Percentiles rank a stretch among this genome's conserved stretches.
Conservation (phyloP, 75 land plant species). For the Cryptomeria japonica region DNA sequence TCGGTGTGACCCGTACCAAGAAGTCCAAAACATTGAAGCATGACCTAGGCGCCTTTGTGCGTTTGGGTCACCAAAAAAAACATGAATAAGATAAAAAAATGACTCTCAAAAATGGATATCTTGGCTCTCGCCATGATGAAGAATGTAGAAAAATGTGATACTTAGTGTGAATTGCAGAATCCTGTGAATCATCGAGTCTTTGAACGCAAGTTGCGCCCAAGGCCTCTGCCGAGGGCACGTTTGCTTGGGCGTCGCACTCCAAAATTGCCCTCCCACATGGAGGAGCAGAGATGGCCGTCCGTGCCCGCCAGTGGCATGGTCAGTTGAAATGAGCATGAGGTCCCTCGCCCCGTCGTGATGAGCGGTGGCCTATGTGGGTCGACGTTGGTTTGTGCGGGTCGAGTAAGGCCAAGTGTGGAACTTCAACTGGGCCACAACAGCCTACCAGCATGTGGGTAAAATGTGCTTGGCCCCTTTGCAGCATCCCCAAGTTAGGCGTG, state of each 20-base stretch:
- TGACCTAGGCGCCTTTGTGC: too few species aligned
- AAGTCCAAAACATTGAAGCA: too few species aligned
- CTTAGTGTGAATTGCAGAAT: conserved; percentile 48
- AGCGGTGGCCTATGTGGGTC: neutral
- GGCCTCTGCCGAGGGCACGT: conserved; percentile 7
- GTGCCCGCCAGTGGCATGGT: neutral
- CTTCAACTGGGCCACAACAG: too few species aligned
- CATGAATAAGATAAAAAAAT: neutral
- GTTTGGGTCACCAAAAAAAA: too few species aligned
- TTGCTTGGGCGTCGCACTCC: neutral
- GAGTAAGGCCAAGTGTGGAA: too few species aligned
- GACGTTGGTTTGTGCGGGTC: too few species aligned
- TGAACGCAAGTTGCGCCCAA: conserved; percentile 42
- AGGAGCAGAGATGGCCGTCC: neutral
- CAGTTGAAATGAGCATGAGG: neutral
- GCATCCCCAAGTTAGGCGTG: neutral
- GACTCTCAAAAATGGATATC: conserved; percentile 18
- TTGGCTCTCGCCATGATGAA: conserved; percentile 32
- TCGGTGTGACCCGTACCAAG: too few species aligned
- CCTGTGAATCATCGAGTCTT: conserved; percentile 44
- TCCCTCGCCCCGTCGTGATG: neutral
- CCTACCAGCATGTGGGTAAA: too few species aligned
- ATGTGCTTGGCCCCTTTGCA: too few species aligned
- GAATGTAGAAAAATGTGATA: conserved; percentile 40
- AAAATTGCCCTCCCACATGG: neutral